Conservation (phyloP, 768 basidiomycete genomes). For the Pisolithus orientalis region DNA sequence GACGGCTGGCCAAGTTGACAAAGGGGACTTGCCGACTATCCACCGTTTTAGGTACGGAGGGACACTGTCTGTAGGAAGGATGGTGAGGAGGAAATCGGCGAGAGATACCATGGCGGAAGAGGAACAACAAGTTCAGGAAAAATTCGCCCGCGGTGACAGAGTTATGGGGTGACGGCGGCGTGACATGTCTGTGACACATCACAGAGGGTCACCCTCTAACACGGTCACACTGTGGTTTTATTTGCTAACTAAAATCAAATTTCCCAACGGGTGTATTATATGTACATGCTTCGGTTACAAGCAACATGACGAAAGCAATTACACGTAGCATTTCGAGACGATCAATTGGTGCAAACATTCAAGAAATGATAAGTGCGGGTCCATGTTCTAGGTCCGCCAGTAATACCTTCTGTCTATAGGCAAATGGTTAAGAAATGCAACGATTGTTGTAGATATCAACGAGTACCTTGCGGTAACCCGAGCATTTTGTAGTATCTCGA, state of each 20-base stretch:
- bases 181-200: slow-evolving; percentile 18
- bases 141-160: slow-evolving; percentile 14
- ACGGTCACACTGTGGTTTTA: too few relatives aligned
- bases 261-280: background rate
- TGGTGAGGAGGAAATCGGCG: slow-evolving; percentile 62
- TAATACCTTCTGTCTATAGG: slow-evolving; percentile 40
- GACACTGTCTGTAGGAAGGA: slow-evolving; percentile 43
- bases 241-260: too few relatives aligned
- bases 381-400: slow-evolving; percentile 47
- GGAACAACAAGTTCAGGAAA: slow-evolving; percentile 14
- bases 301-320: background rate
- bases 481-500: slow-evolving; percentile 41
- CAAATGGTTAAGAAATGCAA: slow-evolving; percentile 2
- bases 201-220: too few relatives aligned
- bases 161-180: slow-evolving; percentile 24
- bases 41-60: slow-evolving; percentile 37
- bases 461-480: slow-evolving; percentile 37
- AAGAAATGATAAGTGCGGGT: slow-evolving; percentile 53
- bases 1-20: slow-evolving; percentile 63
- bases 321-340: background rate
- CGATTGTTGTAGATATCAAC: background rate
- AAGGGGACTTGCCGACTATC: slow-evolving; percentile 50
- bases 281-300: background rate
- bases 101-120: slow-evolving; percentile 56
- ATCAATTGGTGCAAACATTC: slow-evolving; percentile 7